Percentiles rank a stretch among this genome's conserved stretches.
Evolutionary conservation across 2,329 filamentous ascomycete species (phyloP).

Genomic region (Fusarium incarnatum): DNA sequence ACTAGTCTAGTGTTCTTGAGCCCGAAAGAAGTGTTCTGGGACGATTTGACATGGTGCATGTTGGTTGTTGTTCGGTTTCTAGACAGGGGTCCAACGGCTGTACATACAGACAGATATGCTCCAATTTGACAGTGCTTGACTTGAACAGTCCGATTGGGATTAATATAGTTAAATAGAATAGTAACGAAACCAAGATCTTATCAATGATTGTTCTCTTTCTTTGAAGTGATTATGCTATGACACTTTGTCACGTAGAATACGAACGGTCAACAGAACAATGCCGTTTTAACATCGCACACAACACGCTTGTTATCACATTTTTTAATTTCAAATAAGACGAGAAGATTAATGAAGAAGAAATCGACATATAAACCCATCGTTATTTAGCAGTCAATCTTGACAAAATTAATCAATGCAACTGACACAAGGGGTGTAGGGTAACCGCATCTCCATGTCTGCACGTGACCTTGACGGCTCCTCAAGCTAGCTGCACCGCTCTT

Average conservation of each 20-base stretch:
- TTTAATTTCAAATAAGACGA: neutral
- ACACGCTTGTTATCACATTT: neutral
- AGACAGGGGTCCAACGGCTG: neutral
- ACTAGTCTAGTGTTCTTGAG: neutral
- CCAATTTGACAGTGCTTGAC: neutral
- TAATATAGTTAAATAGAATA: neutral
- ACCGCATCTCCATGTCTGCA: neutral
- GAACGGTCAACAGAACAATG: no score
- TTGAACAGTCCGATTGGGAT: neutral
- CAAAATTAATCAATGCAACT: neutral
- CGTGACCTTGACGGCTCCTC: constrained; percentile 19
- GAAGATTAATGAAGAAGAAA: neutral
- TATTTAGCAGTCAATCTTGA: no score
- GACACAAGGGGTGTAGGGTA: constrained; percentile 11
- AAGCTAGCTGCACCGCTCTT: constrained; percentile 37
- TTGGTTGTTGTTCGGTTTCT: neutral
- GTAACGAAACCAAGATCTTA: accelerated
- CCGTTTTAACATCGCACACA: no score
- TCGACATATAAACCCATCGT: neutral
- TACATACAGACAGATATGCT: neutral
- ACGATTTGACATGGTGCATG: neutral
- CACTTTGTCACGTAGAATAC: accelerated
- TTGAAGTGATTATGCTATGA: no score
- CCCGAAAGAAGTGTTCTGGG: neutral
- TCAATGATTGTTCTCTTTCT: neutral